These are phyloP conservation scores for Murraya paniculata DNA, from an alignment of 345 rosid species.

Conservation along the genomic window DNA sequence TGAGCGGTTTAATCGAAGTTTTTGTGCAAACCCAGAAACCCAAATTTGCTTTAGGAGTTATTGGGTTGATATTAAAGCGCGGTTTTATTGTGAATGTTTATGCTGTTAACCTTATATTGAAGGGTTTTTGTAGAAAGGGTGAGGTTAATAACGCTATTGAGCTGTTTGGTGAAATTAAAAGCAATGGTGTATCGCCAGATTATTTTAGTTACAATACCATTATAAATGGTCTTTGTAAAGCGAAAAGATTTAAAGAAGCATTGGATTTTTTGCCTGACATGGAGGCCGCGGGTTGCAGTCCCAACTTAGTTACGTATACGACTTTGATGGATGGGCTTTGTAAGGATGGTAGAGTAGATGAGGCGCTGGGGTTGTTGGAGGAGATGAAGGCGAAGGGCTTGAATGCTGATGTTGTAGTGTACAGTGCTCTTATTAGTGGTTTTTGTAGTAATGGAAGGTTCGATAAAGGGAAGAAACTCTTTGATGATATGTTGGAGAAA, in stretches of 20 bases:
- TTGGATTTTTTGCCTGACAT: constrained; percentile 37
- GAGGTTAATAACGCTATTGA: constrained; percentile 31
- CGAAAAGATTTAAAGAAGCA: constrained; percentile 37
- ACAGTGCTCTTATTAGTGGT: constrained; percentile 31
- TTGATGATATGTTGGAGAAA: constrained; percentile 45
- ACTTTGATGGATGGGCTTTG: constrained; percentile 61
- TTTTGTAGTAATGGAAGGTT: constrained; percentile 31
- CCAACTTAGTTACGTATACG: constrained; percentile 40
- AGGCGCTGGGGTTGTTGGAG: constrained; percentile 38
- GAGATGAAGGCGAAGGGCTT: constrained; percentile 47
- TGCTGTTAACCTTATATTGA: constrained; percentile 45
- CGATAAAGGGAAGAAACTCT: constrained; percentile 37
- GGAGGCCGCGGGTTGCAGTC: constrained; percentile 37
- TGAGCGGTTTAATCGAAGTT: constrained; percentile 56
- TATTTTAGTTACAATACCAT: constrained; percentile 47
- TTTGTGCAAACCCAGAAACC: constrained; percentile 36
- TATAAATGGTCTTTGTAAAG: constrained; percentile 51
- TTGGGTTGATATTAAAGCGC: constrained; percentile 53
- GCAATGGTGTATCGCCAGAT: constrained; percentile 33
- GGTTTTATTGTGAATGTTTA: constrained; percentile 46
- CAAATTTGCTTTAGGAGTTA: constrained; percentile 41
- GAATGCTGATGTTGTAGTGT: constrained; percentile 42
- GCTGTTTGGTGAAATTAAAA: constrained; percentile 43
- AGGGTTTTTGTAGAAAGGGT: constrained; percentile 48
- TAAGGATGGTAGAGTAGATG: constrained; percentile 47